phyloP scores from a whole-genome alignment of 2,329 filamentous ascomycete genomes.

The Penicillium fuscoglaucum region DNA sequence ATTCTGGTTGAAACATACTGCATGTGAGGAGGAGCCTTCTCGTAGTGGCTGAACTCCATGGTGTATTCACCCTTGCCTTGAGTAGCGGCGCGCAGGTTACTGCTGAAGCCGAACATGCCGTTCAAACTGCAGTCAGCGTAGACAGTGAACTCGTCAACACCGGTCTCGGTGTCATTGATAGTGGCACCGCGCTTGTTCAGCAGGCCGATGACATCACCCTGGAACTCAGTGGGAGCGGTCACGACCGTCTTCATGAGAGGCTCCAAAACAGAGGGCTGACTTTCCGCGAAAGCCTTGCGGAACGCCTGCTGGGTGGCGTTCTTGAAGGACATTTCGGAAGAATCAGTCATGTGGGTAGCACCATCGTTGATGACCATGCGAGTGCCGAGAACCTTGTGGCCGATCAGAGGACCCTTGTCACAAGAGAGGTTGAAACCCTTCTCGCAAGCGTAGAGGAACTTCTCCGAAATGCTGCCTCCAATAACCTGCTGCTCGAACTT shows the following conservation, averaged over 20 bases:
- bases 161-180: slow-evolving; percentile 94
- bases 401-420: slow-evolving; percentile 83
- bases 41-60: slow-evolving; percentile 99
- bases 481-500: slow-evolving; percentile 82
- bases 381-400: slow-evolving; percentile 87
- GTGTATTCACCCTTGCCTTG: slow-evolving; percentile 98
- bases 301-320: slow-evolving; percentile 94
- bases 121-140: slow-evolving; percentile 91
- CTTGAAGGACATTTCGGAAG: slow-evolving; percentile 94
- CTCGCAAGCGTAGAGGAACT: slow-evolving; percentile 89
- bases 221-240: slow-evolving; percentile 94
- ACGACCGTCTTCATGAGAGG: slow-evolving; percentile 98
- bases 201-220: slow-evolving; percentile 89
- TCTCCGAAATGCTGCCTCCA: slow-evolving; percentile 90
- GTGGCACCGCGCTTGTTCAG: slow-evolving; percentile 96
- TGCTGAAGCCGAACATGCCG: slow-evolving; percentile 96
- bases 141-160: slow-evolving; percentile 89
- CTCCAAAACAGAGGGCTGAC: slow-evolving; percentile 81
- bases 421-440: slow-evolving; percentile 88
- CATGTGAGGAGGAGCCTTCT: slow-evolving; percentile 78
- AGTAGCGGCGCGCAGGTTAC: slow-evolving; percentile 84
- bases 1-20: slow-evolving; percentile 63
- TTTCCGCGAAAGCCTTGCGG: slow-evolving; percentile 84
- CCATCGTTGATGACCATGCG: slow-evolving; percentile 94
- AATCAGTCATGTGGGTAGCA: slow-evolving; percentile 96